Base-by-base conservation (phyloP, 2,329 filamentous ascomycete species). In the Cercospora brassicicola region DNA sequence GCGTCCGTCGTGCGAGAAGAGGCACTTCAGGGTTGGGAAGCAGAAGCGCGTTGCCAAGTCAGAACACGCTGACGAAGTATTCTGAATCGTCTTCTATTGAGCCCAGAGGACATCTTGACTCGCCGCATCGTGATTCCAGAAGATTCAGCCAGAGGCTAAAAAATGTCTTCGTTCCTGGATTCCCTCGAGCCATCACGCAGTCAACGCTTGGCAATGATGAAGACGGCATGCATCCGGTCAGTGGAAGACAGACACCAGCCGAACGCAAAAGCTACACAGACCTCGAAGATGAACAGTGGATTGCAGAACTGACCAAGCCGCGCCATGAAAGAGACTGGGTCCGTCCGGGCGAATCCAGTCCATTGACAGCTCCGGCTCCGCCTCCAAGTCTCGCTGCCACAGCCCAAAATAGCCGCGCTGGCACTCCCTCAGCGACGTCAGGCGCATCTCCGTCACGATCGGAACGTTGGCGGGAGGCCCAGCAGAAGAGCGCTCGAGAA, bases 11-110 rank as follows among this genome's bases (percentile, higher is more conserved):
- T 8, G 67, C 69, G 13, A 62, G 68, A 26, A 69, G 67, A 61
- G 67, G 68, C 36, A 71, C 73, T 4, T 68, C 68, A 11, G 73
- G 69, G 2, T 75, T 73, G 65, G 76, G 75, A 1, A 73, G 76
- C 23, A 75, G 74, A 2, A 77, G 77, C 1, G 76, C 76, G 4
- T 57, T 77, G 3, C 73, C 77, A 53, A 76, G 75, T 9, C 73
- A 74, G 39, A 51, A 70, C 20, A 64, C 64, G 9, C 70, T 73
- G 4, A 71, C 69, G 7, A 73, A 69, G n/a, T 75, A 75, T 64
- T 77, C 76, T 0, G 74, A 76, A 28, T 77, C 75, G 2, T 78
- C 77, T 1, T 77, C 76, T 4, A 59, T 77, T 5, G 74, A 78
- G 60, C 77, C 75, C 9, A 71, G 73, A 42, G 55, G 69, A 9